These are phyloP conservation scores for Fraxinus cuspidata DNA, from an alignment of 257 asterid species.

Conservation along the genomic window DNA sequence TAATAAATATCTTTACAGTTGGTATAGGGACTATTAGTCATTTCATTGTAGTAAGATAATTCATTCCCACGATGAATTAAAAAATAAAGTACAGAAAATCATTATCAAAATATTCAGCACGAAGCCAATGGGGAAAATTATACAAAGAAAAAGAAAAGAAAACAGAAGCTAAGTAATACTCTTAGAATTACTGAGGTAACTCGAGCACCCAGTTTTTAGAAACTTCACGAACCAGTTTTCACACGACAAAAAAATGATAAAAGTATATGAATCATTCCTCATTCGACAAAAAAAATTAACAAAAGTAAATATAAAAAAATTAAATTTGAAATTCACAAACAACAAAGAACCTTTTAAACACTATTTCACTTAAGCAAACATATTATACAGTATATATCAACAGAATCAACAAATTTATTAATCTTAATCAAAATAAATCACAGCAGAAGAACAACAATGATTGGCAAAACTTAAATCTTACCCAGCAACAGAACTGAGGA, in stretches of 20 bases:
- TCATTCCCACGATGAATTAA: too few relatives aligned
- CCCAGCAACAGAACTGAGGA: conserved; percentile 84
- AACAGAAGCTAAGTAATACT: background rate
- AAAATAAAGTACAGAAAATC: too few relatives aligned
- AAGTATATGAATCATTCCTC: background rate
- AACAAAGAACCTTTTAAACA: conserved; percentile 3
- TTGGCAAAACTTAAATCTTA: conserved; percentile 30
- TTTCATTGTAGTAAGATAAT: too few relatives aligned
- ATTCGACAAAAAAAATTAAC: background rate
- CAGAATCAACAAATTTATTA: background rate
- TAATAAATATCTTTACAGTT: background rate
- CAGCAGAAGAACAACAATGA: background rate
- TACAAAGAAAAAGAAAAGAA: background rate
- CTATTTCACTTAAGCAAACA: background rate
- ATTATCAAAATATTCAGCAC: background rate
- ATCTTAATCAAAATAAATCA: background rate
- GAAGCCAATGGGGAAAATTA: background rate
- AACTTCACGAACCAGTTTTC: background rate
- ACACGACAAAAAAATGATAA: too few relatives aligned
- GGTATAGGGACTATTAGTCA: background rate
- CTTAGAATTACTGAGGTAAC: background rate
- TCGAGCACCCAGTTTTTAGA: background rate
- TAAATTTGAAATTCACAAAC: conserved; percentile 15
- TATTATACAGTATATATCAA: background rate
- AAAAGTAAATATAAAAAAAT: background rate